Evolutionary conservation across 2,329 filamentous ascomycete species (phyloP).

Genomic region (Aspergillus nomiae): DNA sequence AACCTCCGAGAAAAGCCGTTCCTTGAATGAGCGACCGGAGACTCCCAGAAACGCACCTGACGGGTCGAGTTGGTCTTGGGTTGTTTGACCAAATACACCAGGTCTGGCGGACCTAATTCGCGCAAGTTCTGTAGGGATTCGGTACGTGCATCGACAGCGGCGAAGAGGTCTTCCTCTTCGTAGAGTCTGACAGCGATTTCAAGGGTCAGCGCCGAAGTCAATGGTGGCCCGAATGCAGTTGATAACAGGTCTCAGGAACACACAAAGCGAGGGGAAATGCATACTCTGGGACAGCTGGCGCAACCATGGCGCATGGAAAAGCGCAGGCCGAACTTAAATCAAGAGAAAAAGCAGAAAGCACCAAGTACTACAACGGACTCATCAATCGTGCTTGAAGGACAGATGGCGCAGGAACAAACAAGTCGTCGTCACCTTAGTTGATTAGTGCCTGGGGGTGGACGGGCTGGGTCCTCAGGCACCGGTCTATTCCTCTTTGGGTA

Average conservation of each 20-base stretch:
- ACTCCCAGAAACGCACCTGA: constrained; percentile 48
- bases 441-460: constrained; percentile 9
- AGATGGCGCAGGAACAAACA: constrained; percentile 7
- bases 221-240: constrained; percentile 19
- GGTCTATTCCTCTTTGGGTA: constrained; percentile 20
- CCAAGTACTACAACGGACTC: background rate
- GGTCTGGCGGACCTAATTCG: constrained; percentile 91
- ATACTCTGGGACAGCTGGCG: constrained; percentile 75
- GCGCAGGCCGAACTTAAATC: constrained; percentile 17
- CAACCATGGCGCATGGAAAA: constrained; percentile 60
- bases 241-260: constrained; percentile 29
- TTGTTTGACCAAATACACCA: constrained; percentile 90
- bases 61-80: constrained; percentile 60
- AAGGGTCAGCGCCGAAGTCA: constrained; percentile 22
- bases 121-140: constrained; percentile 83
- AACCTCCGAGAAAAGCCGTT: background rate
- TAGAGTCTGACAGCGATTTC: constrained; percentile 67
- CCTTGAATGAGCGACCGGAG: background rate
- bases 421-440: constrained; percentile 21
- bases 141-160: constrained; percentile 88
- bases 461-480: constrained; percentile 20
- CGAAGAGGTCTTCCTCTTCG: constrained; percentile 81
- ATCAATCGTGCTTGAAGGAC: constrained; percentile 3
- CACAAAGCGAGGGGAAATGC: constrained; percentile 39
- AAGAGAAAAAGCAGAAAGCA: background rate